Conservation (phyloP, 441 rosid species). For the Syzygium syzygioides region DNA sequence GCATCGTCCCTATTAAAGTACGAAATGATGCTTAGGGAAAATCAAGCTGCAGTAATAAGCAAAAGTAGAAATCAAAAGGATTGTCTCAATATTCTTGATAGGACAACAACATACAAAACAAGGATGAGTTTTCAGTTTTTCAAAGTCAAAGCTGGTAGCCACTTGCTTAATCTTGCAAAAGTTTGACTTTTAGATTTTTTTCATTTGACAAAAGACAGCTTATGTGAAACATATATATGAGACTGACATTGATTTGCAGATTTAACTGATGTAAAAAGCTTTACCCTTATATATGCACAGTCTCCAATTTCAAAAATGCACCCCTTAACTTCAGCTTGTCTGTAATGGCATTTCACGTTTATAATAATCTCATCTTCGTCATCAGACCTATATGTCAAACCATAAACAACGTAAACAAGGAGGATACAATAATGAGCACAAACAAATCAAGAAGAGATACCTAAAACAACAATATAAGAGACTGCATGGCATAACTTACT, state of each 20-base stretch:
- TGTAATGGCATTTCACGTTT: conserved; percentile 85
- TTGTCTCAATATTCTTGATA: not conserved
- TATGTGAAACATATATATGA: not conserved
- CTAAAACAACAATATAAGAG: conserved; percentile 6
- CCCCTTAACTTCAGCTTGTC: conserved; percentile 55
- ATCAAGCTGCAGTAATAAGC: not conserved
- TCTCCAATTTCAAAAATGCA: conserved; percentile 60
- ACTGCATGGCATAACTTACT: conserved; percentile 43
- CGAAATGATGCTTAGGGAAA: not conserved
- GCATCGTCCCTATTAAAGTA: not conserved
- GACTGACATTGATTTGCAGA: not conserved
- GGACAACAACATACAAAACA: not conserved
- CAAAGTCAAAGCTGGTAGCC: not conserved
- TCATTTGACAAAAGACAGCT: not conserved
- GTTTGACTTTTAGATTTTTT: not conserved
- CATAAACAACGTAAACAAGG: conserved; percentile 11
- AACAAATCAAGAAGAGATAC: conserved; percentile 7
- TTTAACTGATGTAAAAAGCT: not conserved
- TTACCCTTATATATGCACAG: conserved; percentile 72
- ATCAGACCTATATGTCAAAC: conserved; percentile 27
- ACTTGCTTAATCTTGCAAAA: not conserved
- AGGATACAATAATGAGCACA: not conserved
- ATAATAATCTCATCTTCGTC: conserved; percentile 70
- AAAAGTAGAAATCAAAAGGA: not conserved
- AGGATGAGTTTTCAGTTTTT: not conserved